Conservation (phyloP, 1,284 basidiomycete genomes). For the Malassezia equina region DNA sequence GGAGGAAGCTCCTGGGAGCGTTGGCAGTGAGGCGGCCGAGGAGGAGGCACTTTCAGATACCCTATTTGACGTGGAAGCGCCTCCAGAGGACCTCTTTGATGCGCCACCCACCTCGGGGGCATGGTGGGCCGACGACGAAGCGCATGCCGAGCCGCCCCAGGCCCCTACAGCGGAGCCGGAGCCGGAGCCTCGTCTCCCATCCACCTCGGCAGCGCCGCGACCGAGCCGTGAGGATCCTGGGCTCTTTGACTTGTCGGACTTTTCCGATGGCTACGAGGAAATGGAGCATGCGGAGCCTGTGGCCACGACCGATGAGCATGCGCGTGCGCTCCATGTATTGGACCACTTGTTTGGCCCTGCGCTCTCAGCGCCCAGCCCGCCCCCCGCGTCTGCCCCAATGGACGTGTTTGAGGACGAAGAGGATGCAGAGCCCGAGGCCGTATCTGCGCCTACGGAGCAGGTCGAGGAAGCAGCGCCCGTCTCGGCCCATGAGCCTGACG, state of each 20-base stretch:
- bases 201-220: background rate
- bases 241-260: conserved; percentile 17
- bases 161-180: background rate
- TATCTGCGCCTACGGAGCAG: background rate
- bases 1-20: background rate
- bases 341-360: conserved; percentile 49
- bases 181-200: background rate
- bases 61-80: conserved; percentile 14
- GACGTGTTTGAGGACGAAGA: conserved; percentile 45
- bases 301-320: background rate
- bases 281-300: background rate
- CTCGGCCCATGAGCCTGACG: background rate
- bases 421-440: background rate
- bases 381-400: background rate
- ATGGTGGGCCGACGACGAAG: conserved; percentile 8
- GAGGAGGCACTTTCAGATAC: conserved; percentile 49
- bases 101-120: background rate
- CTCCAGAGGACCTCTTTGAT: conserved; percentile 25
- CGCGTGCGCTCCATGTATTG: conserved; percentile 20
- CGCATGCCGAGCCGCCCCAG: background rate
- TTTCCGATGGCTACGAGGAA: conserved; percentile 43
- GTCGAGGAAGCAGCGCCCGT: background rate
- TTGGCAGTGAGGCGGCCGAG: background rate
- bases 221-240: background rate
- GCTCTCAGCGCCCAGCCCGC: background rate